These are phyloP conservation scores for Ammopiptanthus mongolicus DNA, from an alignment of 306 rosid genomes.

Conservation along the genomic window DNA sequence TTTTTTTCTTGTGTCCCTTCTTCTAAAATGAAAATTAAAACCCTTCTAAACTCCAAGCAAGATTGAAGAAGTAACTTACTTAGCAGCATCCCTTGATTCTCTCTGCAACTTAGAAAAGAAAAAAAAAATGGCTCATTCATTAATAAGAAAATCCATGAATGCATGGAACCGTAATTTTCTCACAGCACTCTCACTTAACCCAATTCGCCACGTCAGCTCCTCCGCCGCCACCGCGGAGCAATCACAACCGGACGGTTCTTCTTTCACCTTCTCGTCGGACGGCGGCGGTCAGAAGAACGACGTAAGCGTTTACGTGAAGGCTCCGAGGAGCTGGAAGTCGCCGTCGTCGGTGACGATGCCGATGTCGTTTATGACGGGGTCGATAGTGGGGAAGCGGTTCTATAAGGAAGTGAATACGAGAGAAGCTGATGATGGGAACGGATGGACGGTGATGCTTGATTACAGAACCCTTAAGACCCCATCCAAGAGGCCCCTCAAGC, in stretches of 20 bases:
- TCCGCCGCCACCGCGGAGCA: conserved; percentile 45
- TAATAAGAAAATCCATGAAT: conserved; percentile 26
- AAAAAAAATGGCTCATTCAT: conserved; percentile 35
- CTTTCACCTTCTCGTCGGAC: conserved; percentile 63
- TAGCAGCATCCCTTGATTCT: no score
- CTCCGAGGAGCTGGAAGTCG: conserved; percentile 28
- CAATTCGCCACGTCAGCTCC: conserved; percentile 29
- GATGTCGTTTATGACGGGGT: conserved; percentile 86
- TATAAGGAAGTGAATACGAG: conserved; percentile 63
- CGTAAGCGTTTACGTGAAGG: conserved; percentile 42
- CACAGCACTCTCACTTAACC: conserved; percentile 18
- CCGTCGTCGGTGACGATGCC: conserved; percentile 83
- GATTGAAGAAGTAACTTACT: neutral
- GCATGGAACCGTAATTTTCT: conserved; percentile 1
- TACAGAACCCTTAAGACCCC: conserved; percentile 88
- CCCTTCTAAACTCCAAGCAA: neutral
- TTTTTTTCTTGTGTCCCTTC: neutral
- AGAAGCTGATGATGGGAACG: conserved; percentile 70
- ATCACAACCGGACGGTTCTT: conserved; percentile 32
- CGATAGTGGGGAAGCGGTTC: conserved; percentile 82
- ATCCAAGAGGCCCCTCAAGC: conserved; percentile 80
- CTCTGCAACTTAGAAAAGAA: neutral
- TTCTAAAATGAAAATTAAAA: neutral
- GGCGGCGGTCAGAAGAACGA: neutral
- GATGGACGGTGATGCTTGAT: conserved; percentile 91